Percentiles rank a stretch among this genome's conserved stretches.
These are phyloP conservation scores for Ustilago crameri DNA, from an alignment of 1,284 basidiomycete species.

Conservation along the genomic window DNA sequence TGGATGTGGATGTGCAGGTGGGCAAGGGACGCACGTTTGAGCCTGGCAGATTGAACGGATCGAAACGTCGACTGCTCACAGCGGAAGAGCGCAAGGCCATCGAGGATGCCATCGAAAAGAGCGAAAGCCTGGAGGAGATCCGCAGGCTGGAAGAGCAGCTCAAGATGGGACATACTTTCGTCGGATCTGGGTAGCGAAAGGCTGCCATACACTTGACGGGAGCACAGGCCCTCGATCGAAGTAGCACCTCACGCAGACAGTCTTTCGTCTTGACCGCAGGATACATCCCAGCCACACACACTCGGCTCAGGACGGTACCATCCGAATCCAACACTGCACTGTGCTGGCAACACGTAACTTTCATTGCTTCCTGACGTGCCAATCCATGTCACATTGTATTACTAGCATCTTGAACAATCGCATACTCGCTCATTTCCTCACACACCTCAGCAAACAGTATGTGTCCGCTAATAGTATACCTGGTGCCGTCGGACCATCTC, in stretches of 20 bases:
- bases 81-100: conserved; percentile 91
- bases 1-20: conserved; percentile 69
- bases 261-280: too few species aligned
- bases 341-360: too few species aligned
- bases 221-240: too few species aligned
- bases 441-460: too few species aligned
- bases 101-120: conserved; percentile 87
- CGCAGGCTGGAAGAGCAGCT: conserved; percentile 62
- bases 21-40: conserved; percentile 72
- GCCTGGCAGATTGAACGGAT: conserved; percentile 59
- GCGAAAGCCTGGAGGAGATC: conserved; percentile 80
- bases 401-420: conserved; percentile 1
- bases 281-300: too few species aligned
- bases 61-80: conserved; percentile 81
- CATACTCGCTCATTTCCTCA: too few species aligned
- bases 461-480: too few species aligned
- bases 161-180: conserved; percentile 55
- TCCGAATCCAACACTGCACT: too few species aligned
- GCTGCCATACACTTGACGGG: not conserved
- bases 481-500: too few species aligned
- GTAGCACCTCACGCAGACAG: not conserved
- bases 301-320: too few species aligned
- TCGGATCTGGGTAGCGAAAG: conserved; percentile 1
- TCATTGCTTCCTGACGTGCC: too few species aligned
- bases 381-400: conserved; percentile 9